Percentiles rank a stretch among this genome's conserved stretches.
Evolutionary conservation across 2,329 filamentous ascomycete species (phyloP).

Genomic region (Fusarium sp.): DNA sequence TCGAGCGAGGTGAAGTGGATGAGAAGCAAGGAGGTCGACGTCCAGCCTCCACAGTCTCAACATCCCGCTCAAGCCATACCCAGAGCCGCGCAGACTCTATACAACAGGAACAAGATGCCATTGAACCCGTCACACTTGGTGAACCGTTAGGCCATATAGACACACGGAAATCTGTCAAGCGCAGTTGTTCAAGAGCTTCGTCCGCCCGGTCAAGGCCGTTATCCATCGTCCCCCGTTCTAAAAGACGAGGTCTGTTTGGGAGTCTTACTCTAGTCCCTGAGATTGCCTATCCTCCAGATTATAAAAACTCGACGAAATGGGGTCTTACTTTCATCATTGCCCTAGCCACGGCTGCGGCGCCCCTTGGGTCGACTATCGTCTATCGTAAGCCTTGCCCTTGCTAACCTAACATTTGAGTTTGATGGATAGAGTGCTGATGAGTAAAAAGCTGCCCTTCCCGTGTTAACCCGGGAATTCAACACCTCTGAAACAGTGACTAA

Average conservation of each 20-base stretch:
- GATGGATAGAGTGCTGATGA: slow-evolving; percentile 15
- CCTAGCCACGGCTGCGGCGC: slow-evolving; percentile 80
- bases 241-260: slow-evolving; percentile 78
- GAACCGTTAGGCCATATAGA: slow-evolving; percentile 41
- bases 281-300: slow-evolving; percentile 80
- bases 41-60: slow-evolving; percentile 25
- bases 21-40: slow-evolving; percentile 9
- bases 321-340: slow-evolving; percentile 83
- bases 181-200: slow-evolving; percentile 50
- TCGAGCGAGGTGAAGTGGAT: slow-evolving; percentile 22
- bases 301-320: slow-evolving; percentile 83
- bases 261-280: slow-evolving; percentile 81
- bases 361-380: slow-evolving; percentile 86
- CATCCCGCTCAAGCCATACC: slow-evolving; percentile 7
- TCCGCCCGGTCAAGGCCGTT: slow-evolving; percentile 53
- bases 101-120: slow-evolving; percentile 27
- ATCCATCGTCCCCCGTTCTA: slow-evolving; percentile 56
- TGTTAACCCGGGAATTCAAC: slow-evolving; percentile 72
- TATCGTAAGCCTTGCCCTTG: slow-evolving; percentile 69
- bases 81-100: slow-evolving; percentile 12
- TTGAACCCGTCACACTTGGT: slow-evolving; percentile 38
- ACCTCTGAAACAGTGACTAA: slow-evolving; percentile 77
- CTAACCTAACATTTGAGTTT: no score
- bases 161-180: slow-evolving; percentile 32
- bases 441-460: slow-evolving; percentile 71